Evolutionary conservation across 306 rosid genomes (phyloP), one percentile per base, ranked within the genome.

Genomic region (Lagenaria siceraria): DNA sequence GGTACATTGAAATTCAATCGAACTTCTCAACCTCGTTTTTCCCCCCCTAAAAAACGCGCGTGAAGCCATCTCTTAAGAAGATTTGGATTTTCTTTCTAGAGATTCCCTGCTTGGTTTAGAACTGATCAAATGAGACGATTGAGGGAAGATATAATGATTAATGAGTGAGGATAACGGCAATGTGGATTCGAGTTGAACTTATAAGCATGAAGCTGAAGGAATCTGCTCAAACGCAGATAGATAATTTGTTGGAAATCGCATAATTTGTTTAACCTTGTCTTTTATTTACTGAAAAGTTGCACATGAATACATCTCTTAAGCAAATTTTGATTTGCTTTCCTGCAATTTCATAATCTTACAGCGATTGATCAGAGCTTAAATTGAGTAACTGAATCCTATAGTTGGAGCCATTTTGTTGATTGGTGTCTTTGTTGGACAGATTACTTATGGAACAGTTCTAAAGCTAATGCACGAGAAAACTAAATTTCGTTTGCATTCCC

Each of bases 391-490:
- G 60, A 17, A 2, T 7, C 6, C 8, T 70, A 8, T 0, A 46
- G 2, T 24, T 70, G 56, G 31, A 46, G 7, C 19, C 27, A 13
- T 46, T 46, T 14, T 17, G 17, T 43, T 71, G 40, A 46, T 71
- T 25, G 8, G 59, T 24, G 24, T 27, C 12, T 25, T 71, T 25
- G 59, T 48, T 86, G 82, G 84, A 71, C 87, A 92, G 88, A 59
- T 96, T 77, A 90, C 99, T 9, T 96, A 96, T 52, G 99, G 99
- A 9, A 48, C 94, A 10, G 96, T 87, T 25, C 77, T 96, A 54
- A 96, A 96, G 90, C 89, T 96, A 56, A 90, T 87, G 99, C 99
- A 96, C 46, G 99, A 96, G 90, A 92, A 59, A 82, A 86, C 96
- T 76, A 96, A 91, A 75, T 84, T 85, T 62, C 92, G 99, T 77